A percentile compares a stretch with the other conserved stretches of the same genome.
Evolutionary conservation across 2,329 filamentous ascomycete genomes (phyloP).

Genomic region (Claviceps quebecensis): DNA sequence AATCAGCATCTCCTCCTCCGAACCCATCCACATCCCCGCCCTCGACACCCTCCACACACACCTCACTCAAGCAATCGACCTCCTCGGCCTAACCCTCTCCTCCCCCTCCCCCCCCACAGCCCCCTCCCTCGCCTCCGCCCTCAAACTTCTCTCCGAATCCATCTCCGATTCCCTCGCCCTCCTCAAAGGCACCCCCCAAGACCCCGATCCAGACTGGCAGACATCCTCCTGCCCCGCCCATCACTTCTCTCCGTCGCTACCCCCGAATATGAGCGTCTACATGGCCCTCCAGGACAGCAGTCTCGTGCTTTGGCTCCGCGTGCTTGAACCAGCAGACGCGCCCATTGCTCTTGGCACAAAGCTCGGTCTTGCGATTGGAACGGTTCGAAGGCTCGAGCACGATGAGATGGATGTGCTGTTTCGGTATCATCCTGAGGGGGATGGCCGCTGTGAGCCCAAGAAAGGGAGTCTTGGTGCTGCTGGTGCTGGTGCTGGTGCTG

Average conservation of each 20-base stretch:
- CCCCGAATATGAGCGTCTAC: slow-evolving; percentile 59
- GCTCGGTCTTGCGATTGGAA: slow-evolving; percentile 56
- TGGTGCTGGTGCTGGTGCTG: too few species aligned
- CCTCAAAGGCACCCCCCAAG: slow-evolving; percentile 37
- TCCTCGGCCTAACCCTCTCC: slow-evolving; percentile 58
- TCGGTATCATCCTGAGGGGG: slow-evolving; percentile 34
- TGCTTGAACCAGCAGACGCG: slow-evolving; percentile 52
- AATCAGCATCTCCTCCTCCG: slow-evolving; percentile 33
- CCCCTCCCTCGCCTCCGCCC: slow-evolving; percentile 40
- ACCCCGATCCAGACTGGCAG: slow-evolving; percentile 29
- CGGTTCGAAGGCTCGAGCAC: slow-evolving; percentile 50
- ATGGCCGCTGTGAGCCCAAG: slow-evolving; percentile 14
- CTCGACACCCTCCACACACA: slow-evolving; percentile 60
- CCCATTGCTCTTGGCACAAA: slow-evolving; percentile 49
- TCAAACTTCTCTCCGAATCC: slow-evolving; percentile 40
- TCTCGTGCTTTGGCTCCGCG: slow-evolving; percentile 55
- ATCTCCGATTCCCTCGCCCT: slow-evolving; percentile 38
- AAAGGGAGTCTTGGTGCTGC: slow-evolving; percentile 3
- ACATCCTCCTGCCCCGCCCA: slow-evolving; percentile 27
- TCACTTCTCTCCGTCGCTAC: slow-evolving; percentile 30
- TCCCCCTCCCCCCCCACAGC: slow-evolving; percentile 43
- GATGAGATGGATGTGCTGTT: slow-evolving; percentile 73
- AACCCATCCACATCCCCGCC: slow-evolving; percentile 49
- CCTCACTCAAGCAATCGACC: slow-evolving; percentile 70
- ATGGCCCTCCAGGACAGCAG: slow-evolving; percentile 55